Evolutionary conservation across 257 asterid species (phyloP), one percentile per base, ranked within the genome.

Genomic region (Striga asiatica): DNA sequence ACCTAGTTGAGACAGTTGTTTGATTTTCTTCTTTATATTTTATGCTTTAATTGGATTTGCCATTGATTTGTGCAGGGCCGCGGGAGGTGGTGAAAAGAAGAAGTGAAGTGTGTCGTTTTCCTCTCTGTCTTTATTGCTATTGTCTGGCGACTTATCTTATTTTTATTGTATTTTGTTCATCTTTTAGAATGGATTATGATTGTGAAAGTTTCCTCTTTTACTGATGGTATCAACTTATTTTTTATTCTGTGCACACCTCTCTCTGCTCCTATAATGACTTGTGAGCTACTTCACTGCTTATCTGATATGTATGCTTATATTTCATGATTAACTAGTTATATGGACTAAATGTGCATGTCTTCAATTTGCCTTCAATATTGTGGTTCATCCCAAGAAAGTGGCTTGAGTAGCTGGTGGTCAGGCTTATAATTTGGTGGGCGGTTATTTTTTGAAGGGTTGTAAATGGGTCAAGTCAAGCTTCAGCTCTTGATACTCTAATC

Each of bases 61-160:
- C 19, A 8, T 4, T 34, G 11, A 25, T 18, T 50, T 24, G 3
- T 71, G 76, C 81, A 89, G 95, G 94, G 93, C 95, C 48, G 86
- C 88, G 19, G 97, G 94, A 42, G 97, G 95, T 58, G 96, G 77
- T 58, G 94, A 86, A 41, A 85, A 85, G 93, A 85, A 89, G 82
- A 85, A 89, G 87, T 88, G 78, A 88, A 66, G 61, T 5, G 50
- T 29, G 8, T 5, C 53, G 28, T 19, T 51, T 34, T 16, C 4
- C 17, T 1, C 11, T 14, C 5, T 0, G 19, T 18, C 5, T 2
- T 23, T 2, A 17, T 43, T 62, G 35, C 28, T 3, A 51, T 58
- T 64, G 45, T 54, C 35, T 27, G 54, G 38, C 50, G 52, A 55
- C 61, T 58, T 65, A 32, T 8, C 45, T 54, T 60, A 54, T 52